Percentiles rank a stretch among this genome's conserved stretches.
Evolutionary conservation across 1,284 basidiomycete species (phyloP).

Genomic region (Cutaneotrichosporon daszewskae): DNA sequence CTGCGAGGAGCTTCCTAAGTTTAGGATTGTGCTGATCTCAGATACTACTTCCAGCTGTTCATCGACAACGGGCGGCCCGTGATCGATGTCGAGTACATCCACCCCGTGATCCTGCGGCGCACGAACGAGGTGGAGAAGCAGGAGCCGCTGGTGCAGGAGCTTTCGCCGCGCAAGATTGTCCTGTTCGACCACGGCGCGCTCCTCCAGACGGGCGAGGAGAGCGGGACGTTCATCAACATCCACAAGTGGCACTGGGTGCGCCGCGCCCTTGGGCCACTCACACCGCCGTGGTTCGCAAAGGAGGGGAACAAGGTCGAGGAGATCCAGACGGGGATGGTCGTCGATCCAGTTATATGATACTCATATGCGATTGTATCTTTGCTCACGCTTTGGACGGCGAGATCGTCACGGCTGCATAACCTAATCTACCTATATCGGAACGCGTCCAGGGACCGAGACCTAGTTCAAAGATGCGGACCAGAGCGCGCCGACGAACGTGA

Average conservation of each 20-base stretch:
- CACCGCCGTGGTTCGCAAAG: slow-evolving; percentile 1
- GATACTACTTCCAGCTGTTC: slow-evolving; percentile 7
- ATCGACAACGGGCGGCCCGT: slow-evolving; percentile 4
- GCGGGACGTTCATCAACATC: slow-evolving; percentile 3
- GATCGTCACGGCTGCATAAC: not conserved
- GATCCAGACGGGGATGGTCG: too few species aligned
- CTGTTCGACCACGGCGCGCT: slow-evolving; percentile 12
- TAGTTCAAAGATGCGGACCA: slow-evolving; percentile 34
- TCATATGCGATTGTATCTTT: too few species aligned
- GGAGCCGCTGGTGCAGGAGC: not conserved
- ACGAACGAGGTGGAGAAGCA: too few species aligned
- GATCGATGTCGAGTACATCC: not conserved
- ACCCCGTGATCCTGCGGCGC: not conserved
- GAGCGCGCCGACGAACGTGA: slow-evolving; percentile 54
- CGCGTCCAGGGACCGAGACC: not conserved
- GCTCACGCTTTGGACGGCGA: slow-evolving; percentile 2
- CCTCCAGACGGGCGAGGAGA: slow-evolving; percentile 5
- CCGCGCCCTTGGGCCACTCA: slow-evolving; percentile 2
- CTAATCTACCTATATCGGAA: not conserved
- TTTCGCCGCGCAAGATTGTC: slow-evolving; percentile 7
- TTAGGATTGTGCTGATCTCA: slow-evolving; percentile 1
- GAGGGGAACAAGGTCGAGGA: not conserved
- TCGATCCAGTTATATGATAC: too few species aligned
- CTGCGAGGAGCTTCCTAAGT: not conserved
- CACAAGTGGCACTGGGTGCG: slow-evolving; percentile 7